Conservation (phyloP, 305 asterid species). For the Fraxinus ornus region DNA sequence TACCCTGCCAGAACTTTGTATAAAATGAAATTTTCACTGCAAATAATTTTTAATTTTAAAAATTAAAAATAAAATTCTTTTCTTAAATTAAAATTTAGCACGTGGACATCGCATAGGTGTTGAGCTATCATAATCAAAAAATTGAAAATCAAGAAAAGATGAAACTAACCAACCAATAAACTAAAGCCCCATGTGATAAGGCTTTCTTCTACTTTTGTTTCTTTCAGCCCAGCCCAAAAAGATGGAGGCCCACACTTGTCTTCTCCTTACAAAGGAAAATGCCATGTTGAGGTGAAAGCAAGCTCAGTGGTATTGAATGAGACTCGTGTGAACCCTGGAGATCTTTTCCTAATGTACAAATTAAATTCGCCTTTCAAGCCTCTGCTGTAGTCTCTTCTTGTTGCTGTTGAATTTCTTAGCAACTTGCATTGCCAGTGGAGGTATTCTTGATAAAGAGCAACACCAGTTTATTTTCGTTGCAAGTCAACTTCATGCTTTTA, state of each 20-base stretch:
- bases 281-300: not conserved
- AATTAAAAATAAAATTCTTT: not conserved
- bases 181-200: conserved; percentile 26
- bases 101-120: not conserved
- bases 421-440: conserved; percentile 12
- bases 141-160: not conserved
- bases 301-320: conserved; percentile 25
- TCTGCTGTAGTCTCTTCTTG: not conserved
- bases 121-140: conserved; percentile 1
- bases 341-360: conserved; percentile 6
- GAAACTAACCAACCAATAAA: conserved; percentile 19
- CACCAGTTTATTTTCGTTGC: not conserved
- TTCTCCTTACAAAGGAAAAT: conserved; percentile 1
- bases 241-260: conserved; percentile 4
- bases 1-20: not conserved
- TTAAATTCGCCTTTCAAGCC: conserved; percentile 24
- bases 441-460: conserved; percentile 20
- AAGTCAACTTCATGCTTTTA: conserved; percentile 19
- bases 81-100: not conserved
- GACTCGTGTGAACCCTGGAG: conserved; percentile 37
- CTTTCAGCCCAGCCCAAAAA: conserved; percentile 11
- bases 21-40: not conserved
- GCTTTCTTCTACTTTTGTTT: conserved; percentile 7
- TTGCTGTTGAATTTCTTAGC: not conserved
- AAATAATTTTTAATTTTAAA: not conserved